Evolutionary conservation across 495 filamentous ascomycete species (phyloP).

Genomic region (Hapsidospora chrysogenum): DNA sequence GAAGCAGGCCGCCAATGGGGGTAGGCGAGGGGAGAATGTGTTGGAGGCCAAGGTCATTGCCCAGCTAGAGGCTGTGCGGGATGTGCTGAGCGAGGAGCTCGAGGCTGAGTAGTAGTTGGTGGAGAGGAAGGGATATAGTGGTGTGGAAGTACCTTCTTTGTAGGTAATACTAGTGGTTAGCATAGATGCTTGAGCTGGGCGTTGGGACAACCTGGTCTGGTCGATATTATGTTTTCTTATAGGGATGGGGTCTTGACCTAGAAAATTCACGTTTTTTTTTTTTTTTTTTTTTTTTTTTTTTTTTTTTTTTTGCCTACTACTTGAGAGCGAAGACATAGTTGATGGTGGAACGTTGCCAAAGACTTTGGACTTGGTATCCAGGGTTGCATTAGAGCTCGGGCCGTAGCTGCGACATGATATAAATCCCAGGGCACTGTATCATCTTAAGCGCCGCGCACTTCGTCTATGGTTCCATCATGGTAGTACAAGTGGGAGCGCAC

Average conservation of each 20-base stretch:
- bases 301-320: too few relatives aligned
- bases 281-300: neutral
- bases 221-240: too few relatives aligned
- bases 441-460: too few relatives aligned
- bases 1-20: slow-evolving; percentile 10
- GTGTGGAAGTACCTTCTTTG: neutral
- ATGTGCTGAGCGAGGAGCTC: slow-evolving; percentile 24
- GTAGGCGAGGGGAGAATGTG: slow-evolving; percentile 30
- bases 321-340: too few relatives aligned
- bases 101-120: slow-evolving; percentile 10
- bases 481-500: too few relatives aligned
- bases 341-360: too few relatives aligned
- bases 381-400: too few relatives aligned
- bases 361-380: too few relatives aligned
- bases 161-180: neutral
- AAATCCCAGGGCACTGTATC: too few relatives aligned
- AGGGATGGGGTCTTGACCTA: neutral
- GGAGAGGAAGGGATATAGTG: neutral
- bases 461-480: too few relatives aligned
- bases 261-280: neutral
- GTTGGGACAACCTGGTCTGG: too few relatives aligned
- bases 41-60: slow-evolving; percentile 58
- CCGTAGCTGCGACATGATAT: too few relatives aligned
- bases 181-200: neutral
- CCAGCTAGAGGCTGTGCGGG: slow-evolving; percentile 39